Evolutionary conservation across 345 rosid genomes (phyloP).

Genomic region (Hibiscus syriacus): DNA sequence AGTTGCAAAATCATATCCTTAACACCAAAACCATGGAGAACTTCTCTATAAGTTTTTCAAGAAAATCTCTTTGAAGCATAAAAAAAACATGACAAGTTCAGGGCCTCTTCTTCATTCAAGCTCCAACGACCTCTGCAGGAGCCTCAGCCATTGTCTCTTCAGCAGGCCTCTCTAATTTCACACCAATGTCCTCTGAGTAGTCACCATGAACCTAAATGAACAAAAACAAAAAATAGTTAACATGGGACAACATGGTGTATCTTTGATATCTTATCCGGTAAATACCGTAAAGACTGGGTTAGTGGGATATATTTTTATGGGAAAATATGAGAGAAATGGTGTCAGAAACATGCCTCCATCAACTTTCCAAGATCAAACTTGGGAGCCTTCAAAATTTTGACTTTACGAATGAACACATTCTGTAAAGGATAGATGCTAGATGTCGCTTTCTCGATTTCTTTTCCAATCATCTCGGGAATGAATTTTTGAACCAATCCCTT

Average conservation of each 20-base stretch:
- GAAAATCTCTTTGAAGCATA: neutral
- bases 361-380: slow-evolving; percentile 93
- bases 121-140: too few species aligned
- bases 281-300: neutral
- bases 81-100: neutral
- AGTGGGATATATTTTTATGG: neutral
- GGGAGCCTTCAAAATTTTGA: slow-evolving; percentile 88
- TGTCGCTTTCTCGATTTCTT: slow-evolving; percentile 86
- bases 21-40: slow-evolving; percentile 9
- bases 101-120: too few species aligned
- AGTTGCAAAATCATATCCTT: neutral
- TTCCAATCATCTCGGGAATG: slow-evolving; percentile 80
- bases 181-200: too few species aligned
- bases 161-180: too few species aligned
- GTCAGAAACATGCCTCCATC: slow-evolving; percentile 56
- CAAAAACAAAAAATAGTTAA: neutral
- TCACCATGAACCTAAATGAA: too few species aligned
- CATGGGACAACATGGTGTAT: slow-evolving; percentile 2
- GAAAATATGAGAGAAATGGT: neutral
- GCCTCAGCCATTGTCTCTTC: too few species aligned
- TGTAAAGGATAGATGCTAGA: slow-evolving; percentile 72
- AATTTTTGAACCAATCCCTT: slow-evolving; percentile 80
- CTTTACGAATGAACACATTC: slow-evolving; percentile 83
- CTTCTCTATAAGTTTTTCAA: slow-evolving; percentile 2
- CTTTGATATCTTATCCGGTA: too few species aligned